phyloP scores from a whole-genome alignment of 306 rosid genomes.

The Vigna nakashimae region DNA sequence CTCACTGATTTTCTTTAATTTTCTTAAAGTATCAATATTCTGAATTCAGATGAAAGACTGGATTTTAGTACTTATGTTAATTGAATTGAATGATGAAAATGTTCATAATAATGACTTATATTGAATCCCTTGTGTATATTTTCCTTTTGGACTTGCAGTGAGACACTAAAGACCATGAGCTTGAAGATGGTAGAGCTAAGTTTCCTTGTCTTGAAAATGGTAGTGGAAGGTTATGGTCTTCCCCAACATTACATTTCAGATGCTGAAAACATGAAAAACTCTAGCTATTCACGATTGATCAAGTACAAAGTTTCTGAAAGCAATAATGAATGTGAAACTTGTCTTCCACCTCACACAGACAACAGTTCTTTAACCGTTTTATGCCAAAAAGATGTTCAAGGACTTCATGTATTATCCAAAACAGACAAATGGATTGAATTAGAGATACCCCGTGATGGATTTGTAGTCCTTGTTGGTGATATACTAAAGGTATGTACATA shows the following conservation, averaged over 20 bases:
- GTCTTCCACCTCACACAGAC: constrained; percentile 60
- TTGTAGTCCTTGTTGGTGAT: constrained; percentile 56
- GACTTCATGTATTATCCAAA: constrained; percentile 55
- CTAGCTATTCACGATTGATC: constrained; percentile 40
- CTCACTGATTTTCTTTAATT: background rate
- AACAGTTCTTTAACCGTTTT: constrained; percentile 47
- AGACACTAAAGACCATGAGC: constrained; percentile 45
- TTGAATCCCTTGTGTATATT: background rate
- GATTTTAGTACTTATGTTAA: no score
- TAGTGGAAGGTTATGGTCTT: constrained; percentile 51
- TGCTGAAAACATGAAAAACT: constrained; percentile 39
- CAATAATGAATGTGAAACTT: constrained; percentile 5
- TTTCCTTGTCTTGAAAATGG: constrained; percentile 47
- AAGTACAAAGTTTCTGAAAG: constrained; percentile 50
- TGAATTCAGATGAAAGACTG: no score
- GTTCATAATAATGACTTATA: no score
- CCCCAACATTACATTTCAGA: constrained; percentile 42
- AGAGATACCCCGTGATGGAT: constrained; percentile 42
- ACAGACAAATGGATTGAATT: constrained; percentile 54
- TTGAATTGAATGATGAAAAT: no score
- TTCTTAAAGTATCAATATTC: no score
- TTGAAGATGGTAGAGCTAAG: constrained; percentile 44
- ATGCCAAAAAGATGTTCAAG: constrained; percentile 60
- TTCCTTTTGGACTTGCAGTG: constrained; percentile 37
- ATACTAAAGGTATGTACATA: constrained; percentile 29